Evolutionary conservation across 2,329 filamentous ascomycete genomes (phyloP).

Genomic region (Diaporthe amygdali): DNA sequence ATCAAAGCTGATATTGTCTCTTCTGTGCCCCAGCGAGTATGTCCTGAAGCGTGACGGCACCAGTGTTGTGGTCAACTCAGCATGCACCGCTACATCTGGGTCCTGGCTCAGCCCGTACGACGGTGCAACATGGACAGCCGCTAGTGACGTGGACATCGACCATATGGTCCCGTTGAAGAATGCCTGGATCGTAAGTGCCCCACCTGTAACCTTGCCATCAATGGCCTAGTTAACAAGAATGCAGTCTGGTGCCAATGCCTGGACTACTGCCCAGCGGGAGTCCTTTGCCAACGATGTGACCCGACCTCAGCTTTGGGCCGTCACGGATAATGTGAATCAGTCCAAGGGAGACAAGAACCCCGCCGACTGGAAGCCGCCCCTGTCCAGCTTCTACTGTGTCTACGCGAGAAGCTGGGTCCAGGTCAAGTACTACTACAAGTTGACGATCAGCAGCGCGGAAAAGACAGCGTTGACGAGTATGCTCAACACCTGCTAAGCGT

Average conservation of each 20-base stretch:
- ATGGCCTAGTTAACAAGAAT: background rate
- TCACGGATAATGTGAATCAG: slow-evolving; percentile 79
- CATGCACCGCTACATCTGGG: slow-evolving; percentile 70
- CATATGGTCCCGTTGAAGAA: slow-evolving; percentile 83
- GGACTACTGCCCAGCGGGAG: slow-evolving; percentile 72
- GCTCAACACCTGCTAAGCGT: slow-evolving; percentile 64
- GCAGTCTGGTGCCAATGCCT: slow-evolving; percentile 72
- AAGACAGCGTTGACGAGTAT: slow-evolving; percentile 70
- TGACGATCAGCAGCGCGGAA: slow-evolving; percentile 75
- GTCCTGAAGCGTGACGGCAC: slow-evolving; percentile 78
- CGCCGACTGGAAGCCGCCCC: slow-evolving; percentile 77
- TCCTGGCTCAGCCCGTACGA: slow-evolving; percentile 77
- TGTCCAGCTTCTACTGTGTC: slow-evolving; percentile 74
- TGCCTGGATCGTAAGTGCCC: slow-evolving; percentile 69
- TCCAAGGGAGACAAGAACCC: slow-evolving; percentile 76
- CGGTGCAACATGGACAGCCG: slow-evolving; percentile 70
- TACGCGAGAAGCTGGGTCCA: slow-evolving; percentile 80
- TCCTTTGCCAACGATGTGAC: slow-evolving; percentile 79
- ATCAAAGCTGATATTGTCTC: background rate
- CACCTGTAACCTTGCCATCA: background rate
- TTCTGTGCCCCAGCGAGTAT: slow-evolving; percentile 52
- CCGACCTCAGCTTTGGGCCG: slow-evolving; percentile 78
- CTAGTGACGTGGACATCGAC: slow-evolving; percentile 79
- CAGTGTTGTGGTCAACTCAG: slow-evolving; percentile 60
- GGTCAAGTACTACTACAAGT: slow-evolving; percentile 75